Evolutionary conservation across 768 basidiomycete species (phyloP), one percentile per base, ranked within the genome.

Genomic region (Tubosaeta sp.): DNA sequence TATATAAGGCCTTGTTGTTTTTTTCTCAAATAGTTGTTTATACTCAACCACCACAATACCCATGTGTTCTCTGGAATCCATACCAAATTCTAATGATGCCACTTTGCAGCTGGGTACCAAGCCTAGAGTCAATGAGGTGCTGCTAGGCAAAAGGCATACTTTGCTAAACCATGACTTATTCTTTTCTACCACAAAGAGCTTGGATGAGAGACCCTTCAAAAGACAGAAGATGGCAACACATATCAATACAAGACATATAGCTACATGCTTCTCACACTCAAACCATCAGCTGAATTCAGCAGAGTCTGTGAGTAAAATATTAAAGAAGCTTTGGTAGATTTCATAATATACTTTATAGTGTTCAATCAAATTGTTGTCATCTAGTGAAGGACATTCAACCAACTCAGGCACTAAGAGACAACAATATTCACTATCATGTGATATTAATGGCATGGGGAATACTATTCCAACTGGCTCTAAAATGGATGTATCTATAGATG

Each of bases 191-290:
- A 4, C 10, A 8, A 27, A 38, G 3, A 9, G 18, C 34, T 4
- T 14, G 31, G 12, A 49, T 13, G 2, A 8, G 1, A 47, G n/a
- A 2, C 4, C 16, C 22, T 6, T 38, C 2, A 54, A 57, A 16
- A 56, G 12, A 13, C 55, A 54, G 5, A 57, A 31, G n/a, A 3
- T 49, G 6, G 55, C 55, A 4, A 21, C 64, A 36, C 31, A 55
- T 35, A 18, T 62, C 31, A 66, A 66, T 4, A 58, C 55, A 35
- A 55, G 64, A 22, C 47, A 67, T 13, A 4, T 58, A 12, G 53
- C 30, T 18, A 0, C 12, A 10, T 6, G 55, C 29, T 18, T 55
- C 18, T 4, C 35, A 13, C 10, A 25, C 16, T 3, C 31, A 25
- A 24, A 2, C 12, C 35, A 30, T 19, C 22, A 48, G 7, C 1